A percentile compares a stretch with the other conserved stretches of the same genome.
phyloP scores from a whole-genome alignment of 768 basidiomycete genomes.

The Kwoniella europaea region DNA sequence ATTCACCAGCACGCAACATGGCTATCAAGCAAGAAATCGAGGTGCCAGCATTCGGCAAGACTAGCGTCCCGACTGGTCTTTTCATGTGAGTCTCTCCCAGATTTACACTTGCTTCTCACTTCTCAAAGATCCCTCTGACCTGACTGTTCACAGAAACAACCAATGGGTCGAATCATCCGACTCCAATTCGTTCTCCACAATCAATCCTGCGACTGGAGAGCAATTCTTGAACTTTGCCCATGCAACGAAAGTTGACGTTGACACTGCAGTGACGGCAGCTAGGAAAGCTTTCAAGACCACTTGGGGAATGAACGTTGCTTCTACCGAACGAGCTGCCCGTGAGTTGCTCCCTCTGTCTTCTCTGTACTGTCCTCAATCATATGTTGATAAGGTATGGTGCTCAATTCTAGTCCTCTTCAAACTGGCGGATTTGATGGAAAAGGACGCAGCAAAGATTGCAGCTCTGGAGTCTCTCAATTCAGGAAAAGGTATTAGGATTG shows the following conservation, averaged over 20 bases:
- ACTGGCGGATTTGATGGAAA: slow-evolving; percentile 70
- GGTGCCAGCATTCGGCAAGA: slow-evolving; percentile 17
- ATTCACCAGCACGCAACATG: background rate
- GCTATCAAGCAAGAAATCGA: slow-evolving; percentile 7
- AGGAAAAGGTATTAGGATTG: slow-evolving; percentile 61
- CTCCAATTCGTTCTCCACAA: slow-evolving; percentile 53
- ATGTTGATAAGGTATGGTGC: background rate
- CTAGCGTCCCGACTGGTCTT: slow-evolving; percentile 24
- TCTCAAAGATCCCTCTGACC: background rate
- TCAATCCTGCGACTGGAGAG: slow-evolving; percentile 68
- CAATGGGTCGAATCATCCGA: slow-evolving; percentile 30
- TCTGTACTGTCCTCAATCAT: background rate
- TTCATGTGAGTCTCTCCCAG: slow-evolving; percentile 19
- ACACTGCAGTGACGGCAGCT: slow-evolving; percentile 67
- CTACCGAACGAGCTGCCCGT: slow-evolving; percentile 51
- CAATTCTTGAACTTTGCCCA: slow-evolving; percentile 61
- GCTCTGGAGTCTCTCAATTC: slow-evolving; percentile 71
- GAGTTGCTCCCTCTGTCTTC: background rate
- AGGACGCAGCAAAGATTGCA: slow-evolving; percentile 68
- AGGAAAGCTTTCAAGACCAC: slow-evolving; percentile 59
- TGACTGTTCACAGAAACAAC: slow-evolving; percentile 8
- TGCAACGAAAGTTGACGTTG: slow-evolving; percentile 73
- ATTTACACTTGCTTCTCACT: background rate
- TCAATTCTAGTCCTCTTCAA: slow-evolving; percentile 67
- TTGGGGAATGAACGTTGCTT: slow-evolving; percentile 57